Evolutionary conservation across 495 filamentous ascomycete species (phyloP).

Genomic region (Haplographium delicatum): DNA sequence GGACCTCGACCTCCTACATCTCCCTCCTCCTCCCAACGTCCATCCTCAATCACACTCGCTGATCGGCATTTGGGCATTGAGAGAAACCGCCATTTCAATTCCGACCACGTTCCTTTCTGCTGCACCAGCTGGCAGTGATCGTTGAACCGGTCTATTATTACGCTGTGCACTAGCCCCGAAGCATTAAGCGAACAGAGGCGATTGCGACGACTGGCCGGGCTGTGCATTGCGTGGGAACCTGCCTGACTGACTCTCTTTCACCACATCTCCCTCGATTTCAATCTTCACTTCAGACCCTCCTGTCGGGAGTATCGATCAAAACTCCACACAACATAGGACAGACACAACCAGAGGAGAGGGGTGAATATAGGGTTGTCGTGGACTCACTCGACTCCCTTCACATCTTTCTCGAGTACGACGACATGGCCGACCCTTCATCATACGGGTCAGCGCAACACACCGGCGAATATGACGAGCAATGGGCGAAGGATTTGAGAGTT

Average conservation of each 20-base stretch:
- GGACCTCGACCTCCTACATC: background rate
- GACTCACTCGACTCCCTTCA: constrained; percentile 12
- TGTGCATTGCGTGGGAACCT: background rate
- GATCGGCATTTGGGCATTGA: no score
- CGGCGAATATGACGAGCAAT: constrained; percentile 43
- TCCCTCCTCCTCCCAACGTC: background rate
- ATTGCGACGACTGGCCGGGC: constrained; percentile 10
- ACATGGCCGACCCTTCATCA: constrained; percentile 21
- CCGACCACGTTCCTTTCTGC: background rate
- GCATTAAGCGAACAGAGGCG: constrained; percentile 14
- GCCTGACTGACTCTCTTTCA: constrained; percentile 15
- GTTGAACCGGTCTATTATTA: constrained; percentile 10
- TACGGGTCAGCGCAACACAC: constrained; percentile 25
- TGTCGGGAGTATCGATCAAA: constrained; percentile 5
- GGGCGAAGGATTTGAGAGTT: constrained; percentile 44
- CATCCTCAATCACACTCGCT: background rate
- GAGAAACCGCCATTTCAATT: background rate
- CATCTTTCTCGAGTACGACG: constrained; percentile 21
- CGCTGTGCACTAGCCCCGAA: constrained; percentile 5
- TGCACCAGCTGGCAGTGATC: background rate
- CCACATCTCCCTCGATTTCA: constrained; percentile 1
- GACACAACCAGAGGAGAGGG: constrained; percentile 11
- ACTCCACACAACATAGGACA: constrained; percentile 8
- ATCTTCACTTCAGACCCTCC: constrained; percentile 8
- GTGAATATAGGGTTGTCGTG: constrained; percentile 10